Base-by-base conservation (phyloP, 192 early-diverging fungal genomes). In the Mortierella hygrophila region DNA sequence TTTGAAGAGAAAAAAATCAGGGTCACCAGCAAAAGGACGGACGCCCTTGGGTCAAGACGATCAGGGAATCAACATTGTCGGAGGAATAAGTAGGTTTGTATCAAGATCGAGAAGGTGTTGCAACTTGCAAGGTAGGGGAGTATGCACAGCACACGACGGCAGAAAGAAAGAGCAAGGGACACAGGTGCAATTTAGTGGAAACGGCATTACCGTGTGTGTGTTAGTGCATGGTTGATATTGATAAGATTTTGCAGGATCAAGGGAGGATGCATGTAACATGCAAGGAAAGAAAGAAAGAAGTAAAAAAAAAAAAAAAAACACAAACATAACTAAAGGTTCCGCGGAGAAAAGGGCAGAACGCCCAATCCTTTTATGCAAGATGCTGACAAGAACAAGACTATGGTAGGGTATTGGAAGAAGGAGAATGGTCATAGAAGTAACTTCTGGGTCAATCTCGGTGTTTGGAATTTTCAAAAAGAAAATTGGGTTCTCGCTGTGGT, bases 181-280 rank as follows among this genome's bases (percentile, higher is more conserved):
- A 18, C 0, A 52, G 20, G 18, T 52, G 49, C 49, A 52, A 52
- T 52, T 52, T 52, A 52, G 49, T 52, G 49, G 49, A 20, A 52
- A 52, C 49, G 49, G 49, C 4, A 52, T 52, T 2, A 9, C 60
- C 60, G 29, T 65, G 60, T 65, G 26, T 63, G 60, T 71, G 26
- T 29, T 10, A 9, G 55, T 37, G 65, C 26, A 68, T 68, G 65
- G 26, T 37, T 26, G 65, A 68, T 10, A 35, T 71, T 21, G 70
- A 71, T 71, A 41, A 41, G 35, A 41, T 71, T 69, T 71, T 71
- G 41, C 70, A 71, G 21, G 60, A 26, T 65, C 49, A 52, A 52
- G 49, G 49, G 35, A 49, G 47, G 49, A 52, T 46, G 13, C 13
- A 15, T 52, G 49, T 52, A 52, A 20, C 49, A 52, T 6, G 49